Conservation (phyloP, 2,329 filamentous ascomycete genomes). For the Monosporascus sp. region DNA sequence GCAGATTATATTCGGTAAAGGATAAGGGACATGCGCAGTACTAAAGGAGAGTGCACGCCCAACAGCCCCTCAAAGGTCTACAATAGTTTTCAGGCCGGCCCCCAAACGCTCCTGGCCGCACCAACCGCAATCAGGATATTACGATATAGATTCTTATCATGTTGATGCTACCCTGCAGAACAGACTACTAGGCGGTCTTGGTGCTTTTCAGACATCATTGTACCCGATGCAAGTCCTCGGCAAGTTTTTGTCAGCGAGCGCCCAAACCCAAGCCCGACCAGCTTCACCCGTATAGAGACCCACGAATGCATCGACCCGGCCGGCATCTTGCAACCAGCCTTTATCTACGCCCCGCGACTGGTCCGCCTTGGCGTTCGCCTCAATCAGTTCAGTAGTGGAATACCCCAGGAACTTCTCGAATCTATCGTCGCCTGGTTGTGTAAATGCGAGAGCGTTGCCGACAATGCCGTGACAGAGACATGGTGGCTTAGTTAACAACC, state of each 20-base stretch:
- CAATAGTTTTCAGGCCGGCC: too few relatives aligned
- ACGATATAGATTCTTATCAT: too few relatives aligned
- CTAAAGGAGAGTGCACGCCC: too few relatives aligned
- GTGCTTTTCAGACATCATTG: slow-evolving; percentile 20
- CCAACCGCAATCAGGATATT: too few relatives aligned
- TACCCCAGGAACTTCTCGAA: slow-evolving; percentile 9
- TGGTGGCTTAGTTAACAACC: slow-evolving; percentile 58
- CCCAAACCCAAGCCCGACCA: slow-evolving; percentile 24
- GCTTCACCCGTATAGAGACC: slow-evolving; percentile 25
- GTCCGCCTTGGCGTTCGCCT: background rate
- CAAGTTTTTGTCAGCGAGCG: slow-evolving; percentile 12
- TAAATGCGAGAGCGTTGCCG: slow-evolving; percentile 51
- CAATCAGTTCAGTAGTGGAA: background rate
- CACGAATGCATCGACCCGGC: slow-evolving; percentile 5
- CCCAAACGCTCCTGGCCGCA: too few relatives aligned
- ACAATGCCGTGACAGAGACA: slow-evolving; percentile 63
- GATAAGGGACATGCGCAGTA: too few relatives aligned
- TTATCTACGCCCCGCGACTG: background rate
- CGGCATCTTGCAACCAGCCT: background rate
- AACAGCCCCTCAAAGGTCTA: too few relatives aligned
- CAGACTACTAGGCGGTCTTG: background rate
- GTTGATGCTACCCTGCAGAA: too few relatives aligned
- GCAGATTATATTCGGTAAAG: too few relatives aligned
- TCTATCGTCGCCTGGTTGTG: slow-evolving; percentile 2
- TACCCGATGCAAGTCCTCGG: slow-evolving; percentile 19